phyloP scores from a whole-genome alignment of 495 filamentous ascomycete species.

The Glarea lozoyensis region DNA sequence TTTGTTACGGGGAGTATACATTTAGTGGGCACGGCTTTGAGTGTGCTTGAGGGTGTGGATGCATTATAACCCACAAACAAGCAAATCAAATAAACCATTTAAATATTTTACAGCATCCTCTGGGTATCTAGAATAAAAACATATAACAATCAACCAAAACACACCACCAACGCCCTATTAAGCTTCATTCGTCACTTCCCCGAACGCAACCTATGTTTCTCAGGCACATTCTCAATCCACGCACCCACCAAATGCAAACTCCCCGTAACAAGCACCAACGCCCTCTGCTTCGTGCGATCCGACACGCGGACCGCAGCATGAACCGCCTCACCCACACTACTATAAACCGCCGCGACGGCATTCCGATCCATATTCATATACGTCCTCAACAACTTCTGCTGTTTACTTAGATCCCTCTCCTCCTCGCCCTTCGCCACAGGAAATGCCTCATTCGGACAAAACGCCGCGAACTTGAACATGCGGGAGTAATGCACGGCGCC shows the following conservation, averaged over 20 bases:
- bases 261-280: conserved; percentile 56
- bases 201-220: background rate
- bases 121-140: background rate
- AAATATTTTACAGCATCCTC: background rate
- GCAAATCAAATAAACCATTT: background rate
- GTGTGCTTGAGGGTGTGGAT: conserved; percentile 50
- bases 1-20: conserved; percentile 82
- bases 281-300: conserved; percentile 17
- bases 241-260: conserved; percentile 77
- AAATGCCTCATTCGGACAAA: background rate
- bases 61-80: background rate
- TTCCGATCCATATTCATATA: background rate
- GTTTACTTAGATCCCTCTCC: background rate
- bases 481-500: background rate
- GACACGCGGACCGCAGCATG: conserved; percentile 46
- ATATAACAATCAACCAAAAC: background rate
- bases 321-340: conserved; percentile 74
- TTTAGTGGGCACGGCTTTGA: conserved; percentile 74
- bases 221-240: background rate
- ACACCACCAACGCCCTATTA: background rate
- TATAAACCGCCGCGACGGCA: conserved; percentile 2
- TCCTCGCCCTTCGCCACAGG: background rate
- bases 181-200: background rate
- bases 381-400: background rate
- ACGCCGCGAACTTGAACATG: conserved; percentile 12